Evolutionary conservation across 495 filamentous ascomycete species (phyloP).

Genomic region (Apodospora peruviana): DNA sequence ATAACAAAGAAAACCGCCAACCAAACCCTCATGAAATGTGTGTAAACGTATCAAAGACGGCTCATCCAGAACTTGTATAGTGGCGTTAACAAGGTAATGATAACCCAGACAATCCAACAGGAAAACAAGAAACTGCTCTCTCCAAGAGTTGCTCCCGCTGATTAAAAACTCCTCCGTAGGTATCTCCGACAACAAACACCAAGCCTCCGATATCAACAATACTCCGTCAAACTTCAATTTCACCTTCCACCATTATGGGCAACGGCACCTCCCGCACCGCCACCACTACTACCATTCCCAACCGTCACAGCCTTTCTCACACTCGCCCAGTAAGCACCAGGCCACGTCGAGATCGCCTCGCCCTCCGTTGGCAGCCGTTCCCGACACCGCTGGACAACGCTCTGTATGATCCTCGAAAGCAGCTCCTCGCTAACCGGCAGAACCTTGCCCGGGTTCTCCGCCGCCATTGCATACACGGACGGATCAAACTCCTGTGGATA

Average conservation of each 20-base stretch:
- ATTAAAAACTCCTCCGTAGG: neutral
- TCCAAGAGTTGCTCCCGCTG: neutral
- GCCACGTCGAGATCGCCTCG: slow-evolving; percentile 64
- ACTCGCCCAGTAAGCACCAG: slow-evolving; percentile 46
- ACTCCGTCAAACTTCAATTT: neutral
- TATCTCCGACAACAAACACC: neutral
- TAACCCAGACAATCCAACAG: too few relatives aligned
- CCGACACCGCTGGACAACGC: slow-evolving; percentile 69
- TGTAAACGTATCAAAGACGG: too few relatives aligned
- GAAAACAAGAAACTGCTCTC: neutral
- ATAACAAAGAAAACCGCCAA: too few relatives aligned
- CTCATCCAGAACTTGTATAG: too few relatives aligned
- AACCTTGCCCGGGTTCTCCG: slow-evolving; percentile 44
- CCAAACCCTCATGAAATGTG: too few relatives aligned
- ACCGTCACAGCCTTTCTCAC: slow-evolving; percentile 43
- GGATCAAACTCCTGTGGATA: slow-evolving; percentile 59
- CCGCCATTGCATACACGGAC: slow-evolving; percentile 25
- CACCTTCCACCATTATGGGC: neutral
- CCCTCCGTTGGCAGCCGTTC: slow-evolving; percentile 64
- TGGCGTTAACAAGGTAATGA: too few relatives aligned
- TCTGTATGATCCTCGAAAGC: slow-evolving; percentile 67
- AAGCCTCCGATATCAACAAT: neutral
- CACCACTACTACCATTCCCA: slow-evolving; percentile 5
- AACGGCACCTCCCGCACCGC: neutral
- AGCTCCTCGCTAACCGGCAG: slow-evolving; percentile 73